These are phyloP conservation scores for Phytophthora pini DNA, from an alignment of 352 stramenopile genomes.

Conservation along the genomic window DNA sequence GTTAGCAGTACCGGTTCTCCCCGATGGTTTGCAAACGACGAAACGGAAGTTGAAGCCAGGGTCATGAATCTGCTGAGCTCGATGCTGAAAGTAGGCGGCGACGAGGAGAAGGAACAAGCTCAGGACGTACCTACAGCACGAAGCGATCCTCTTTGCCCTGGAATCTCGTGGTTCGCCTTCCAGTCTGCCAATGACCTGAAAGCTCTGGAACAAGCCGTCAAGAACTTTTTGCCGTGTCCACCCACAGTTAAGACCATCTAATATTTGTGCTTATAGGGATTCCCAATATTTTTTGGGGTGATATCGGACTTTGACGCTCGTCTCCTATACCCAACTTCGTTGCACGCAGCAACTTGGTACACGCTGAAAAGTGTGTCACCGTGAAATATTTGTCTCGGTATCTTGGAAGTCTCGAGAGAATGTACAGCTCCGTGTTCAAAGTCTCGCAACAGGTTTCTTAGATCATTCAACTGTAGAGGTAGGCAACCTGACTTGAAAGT, in stretches of 20 bases:
- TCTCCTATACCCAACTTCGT: too few species aligned
- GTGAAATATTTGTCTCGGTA: too few species aligned
- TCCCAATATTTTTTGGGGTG: too few species aligned
- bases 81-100: conserved; percentile 9
- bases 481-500: too few species aligned
- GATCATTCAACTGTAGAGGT: too few species aligned
- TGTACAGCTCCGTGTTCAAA: too few species aligned
- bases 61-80: conserved; percentile 13
- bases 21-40: conserved; percentile 13
- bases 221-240: conserved; percentile 22
- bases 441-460: too few species aligned
- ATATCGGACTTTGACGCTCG: too few species aligned
- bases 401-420: too few species aligned
- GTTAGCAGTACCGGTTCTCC: conserved; percentile 1
- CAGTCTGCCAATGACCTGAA: conserved; percentile 23
- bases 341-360: too few species aligned
- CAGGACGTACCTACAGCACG: background rate
- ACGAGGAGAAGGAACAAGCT: background rate
- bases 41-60: conserved; percentile 15
- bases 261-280: too few species aligned
- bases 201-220: conserved; percentile 30
- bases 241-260: conserved; percentile 5
- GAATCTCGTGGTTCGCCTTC: conserved; percentile 42
- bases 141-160: background rate
- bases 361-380: too few species aligned